Conservation (phyloP, 805 yeast species). For the Metschnikowia shivogae region DNA sequence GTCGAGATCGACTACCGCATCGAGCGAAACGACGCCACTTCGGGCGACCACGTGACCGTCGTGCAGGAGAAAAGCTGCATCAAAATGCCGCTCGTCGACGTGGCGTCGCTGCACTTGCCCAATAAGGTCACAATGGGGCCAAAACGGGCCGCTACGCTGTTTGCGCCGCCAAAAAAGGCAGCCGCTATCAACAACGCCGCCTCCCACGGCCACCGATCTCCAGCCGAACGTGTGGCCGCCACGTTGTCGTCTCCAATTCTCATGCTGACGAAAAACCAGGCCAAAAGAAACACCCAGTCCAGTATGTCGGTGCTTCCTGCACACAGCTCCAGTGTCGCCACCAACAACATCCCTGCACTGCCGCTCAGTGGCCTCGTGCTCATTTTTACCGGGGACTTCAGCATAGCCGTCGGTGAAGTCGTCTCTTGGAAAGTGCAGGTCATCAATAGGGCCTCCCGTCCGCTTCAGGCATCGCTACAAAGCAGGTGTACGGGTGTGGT, state of each 20-base stretch:
- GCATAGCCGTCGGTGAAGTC: conserved; percentile 55
- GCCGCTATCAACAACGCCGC: conserved; percentile 21
- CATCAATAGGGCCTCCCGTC: conserved; percentile 52
- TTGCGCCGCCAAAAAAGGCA: conserved; percentile 13
- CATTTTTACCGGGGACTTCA: conserved; percentile 54
- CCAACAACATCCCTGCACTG: conserved; percentile 26
- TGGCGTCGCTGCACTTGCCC: conserved; percentile 34
- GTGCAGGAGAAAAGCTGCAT: conserved; percentile 31
- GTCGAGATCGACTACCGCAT: conserved; percentile 27
- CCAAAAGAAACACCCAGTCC: conserved; percentile 1
- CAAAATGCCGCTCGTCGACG: conserved; percentile 40
- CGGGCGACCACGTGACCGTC: conserved; percentile 12
- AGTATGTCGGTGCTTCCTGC: conserved; percentile 10
- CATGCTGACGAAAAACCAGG: conserved; percentile 3
- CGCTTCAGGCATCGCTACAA: conserved; percentile 49
- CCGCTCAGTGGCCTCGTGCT: conserved; percentile 34
- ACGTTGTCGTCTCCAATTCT: conserved; percentile 9
- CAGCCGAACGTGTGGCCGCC: not conserved
- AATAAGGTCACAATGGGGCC: conserved; percentile 4
- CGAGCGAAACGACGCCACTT: conserved; percentile 12
- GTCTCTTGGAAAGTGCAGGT: conserved; percentile 64
- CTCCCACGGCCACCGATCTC: conserved; percentile 6
- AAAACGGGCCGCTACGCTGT: conserved; percentile 1
- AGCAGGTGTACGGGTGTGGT: conserved; percentile 14
- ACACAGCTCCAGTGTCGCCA: conserved; percentile 28